Base-by-base conservation (phyloP, 192 early-diverging fungal species). In the Linnemannia zychae region DNA sequence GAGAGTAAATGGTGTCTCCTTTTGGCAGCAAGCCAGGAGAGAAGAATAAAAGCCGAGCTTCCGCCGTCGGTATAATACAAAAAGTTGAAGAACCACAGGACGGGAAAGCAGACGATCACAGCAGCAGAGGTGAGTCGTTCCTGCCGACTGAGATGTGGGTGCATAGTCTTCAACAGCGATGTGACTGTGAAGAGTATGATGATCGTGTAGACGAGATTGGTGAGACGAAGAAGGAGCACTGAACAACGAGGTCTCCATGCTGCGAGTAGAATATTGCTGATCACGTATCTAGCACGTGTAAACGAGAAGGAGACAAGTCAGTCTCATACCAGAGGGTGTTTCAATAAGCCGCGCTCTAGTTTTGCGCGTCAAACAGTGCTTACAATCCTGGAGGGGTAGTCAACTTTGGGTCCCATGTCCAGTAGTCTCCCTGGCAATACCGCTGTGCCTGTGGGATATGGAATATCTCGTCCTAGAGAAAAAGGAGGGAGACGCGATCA, bases 351-450 rank as follows among this genome's bases (percentile, higher is more conserved):
- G 15, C 2, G 52, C 57, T n/a, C 31, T n/a, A 7, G 18, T 53
- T 24, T 53, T 20, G 2, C 40, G 82, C 31, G 31, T 1, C 52
- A 53, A 53, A 53, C n/a, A 17, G 49, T 22, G 52, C 78, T 83
- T 95, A 99, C 91, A 98, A 91, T 17, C 97, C 98, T 28, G 98
- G 97, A 49, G 97, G 98, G n/a, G 98, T 99, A 0, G 98, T 99
- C 34, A 99, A 84, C 81, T 97, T 99, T n/a, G 94, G 93, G 80
- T 99, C 95, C 95, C 96, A 99, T 34, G 79, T 87, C 52, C 50
- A 71, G 79, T 90, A 99, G 57, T 92, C 84, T 24, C 94, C 94
- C 4, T 69, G 28, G 77, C 96, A 97, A 90, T 98, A 99, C 28
- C 78, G 89, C 80, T 97, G 95, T 22, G 97, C 96, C 86, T 99